Evolutionary conservation across 1,139 yeast genomes (phyloP).

Genomic region (Debaryomycetaceae sp.): DNA sequence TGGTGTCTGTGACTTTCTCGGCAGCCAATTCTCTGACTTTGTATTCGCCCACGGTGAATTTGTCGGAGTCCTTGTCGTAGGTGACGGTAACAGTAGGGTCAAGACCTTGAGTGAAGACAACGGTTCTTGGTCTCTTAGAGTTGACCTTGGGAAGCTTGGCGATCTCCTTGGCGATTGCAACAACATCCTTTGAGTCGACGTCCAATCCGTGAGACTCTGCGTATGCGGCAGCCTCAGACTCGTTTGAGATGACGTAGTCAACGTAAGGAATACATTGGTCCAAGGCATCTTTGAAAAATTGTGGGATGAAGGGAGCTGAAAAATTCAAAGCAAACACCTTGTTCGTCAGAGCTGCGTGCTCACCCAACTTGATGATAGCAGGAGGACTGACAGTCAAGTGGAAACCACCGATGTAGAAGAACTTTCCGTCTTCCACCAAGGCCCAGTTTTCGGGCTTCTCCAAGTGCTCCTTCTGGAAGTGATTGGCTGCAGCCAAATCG

Average conservation of each 20-base stretch:
- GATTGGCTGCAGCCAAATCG: conserved; percentile 97
- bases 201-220: conserved; percentile 76
- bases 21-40: conserved; percentile 70
- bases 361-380: conserved; percentile 84
- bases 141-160: conserved; percentile 79
- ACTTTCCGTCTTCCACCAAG: conserved; percentile 74
- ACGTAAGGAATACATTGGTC: conserved; percentile 80
- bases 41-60: conserved; percentile 47
- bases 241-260: conserved; percentile 91
- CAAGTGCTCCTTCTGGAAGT: conserved; percentile 86
- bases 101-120: conserved; percentile 88
- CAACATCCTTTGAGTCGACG: conserved; percentile 55
- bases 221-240: conserved; percentile 93
- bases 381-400: conserved; percentile 97
- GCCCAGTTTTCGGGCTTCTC: conserved; percentile 90
- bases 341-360: conserved; percentile 83
- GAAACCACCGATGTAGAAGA: conserved; percentile 94
- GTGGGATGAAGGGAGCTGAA: conserved; percentile 95
- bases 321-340: conserved; percentile 84
- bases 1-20: conserved; percentile 78
- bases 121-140: conserved; percentile 70
- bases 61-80: conserved; percentile 44
- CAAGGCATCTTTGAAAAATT: conserved; percentile 90
- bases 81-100: conserved; percentile 81
- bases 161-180: conserved; percentile 75